phyloP scores from a whole-genome alignment of 140 eudicot genomes.

The Anethum foeniculum region DNA sequence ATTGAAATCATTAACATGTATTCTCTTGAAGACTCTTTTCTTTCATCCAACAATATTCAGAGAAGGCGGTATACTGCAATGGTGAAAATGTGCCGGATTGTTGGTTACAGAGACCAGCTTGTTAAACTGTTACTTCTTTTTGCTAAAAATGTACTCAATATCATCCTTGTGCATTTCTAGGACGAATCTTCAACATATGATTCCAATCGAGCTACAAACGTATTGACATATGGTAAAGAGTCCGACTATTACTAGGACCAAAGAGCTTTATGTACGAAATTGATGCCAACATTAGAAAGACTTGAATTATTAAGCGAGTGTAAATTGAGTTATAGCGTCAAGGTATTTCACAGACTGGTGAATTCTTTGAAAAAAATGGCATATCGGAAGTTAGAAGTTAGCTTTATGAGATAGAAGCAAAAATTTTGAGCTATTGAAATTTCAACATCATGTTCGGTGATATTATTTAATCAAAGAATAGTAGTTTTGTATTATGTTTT shows the following conservation, averaged over 20 bases:
- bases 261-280: constrained; percentile 46
- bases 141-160: constrained; percentile 77
- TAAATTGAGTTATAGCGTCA: constrained; percentile 69
- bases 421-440: background rate
- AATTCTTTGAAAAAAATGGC: constrained; percentile 68
- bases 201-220: constrained; percentile 24
- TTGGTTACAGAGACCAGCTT: constrained; percentile 65
- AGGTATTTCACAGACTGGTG: constrained; percentile 76
- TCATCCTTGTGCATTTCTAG: constrained; percentile 76
- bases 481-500: background rate
- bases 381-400: constrained; percentile 31
- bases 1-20: constrained; percentile 68
- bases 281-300: constrained; percentile 67
- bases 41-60: constrained; percentile 71
- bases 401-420: constrained; percentile 17
- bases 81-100: constrained; percentile 89
- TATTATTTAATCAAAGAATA: no score
- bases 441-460: background rate
- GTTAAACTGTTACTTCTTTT: constrained; percentile 59
- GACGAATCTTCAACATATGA: constrained; percentile 29
- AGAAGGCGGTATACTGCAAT: constrained; percentile 90
- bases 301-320: constrained; percentile 80
- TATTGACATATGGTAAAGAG: constrained; percentile 34
- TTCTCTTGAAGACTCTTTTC: constrained; percentile 40
- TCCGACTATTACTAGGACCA: constrained; percentile 34